A percentile compares a stretch with the other conserved stretches of the same genome.
Conservation (phyloP, 306 rosid genomes). For the Datisca glomerata region DNA sequence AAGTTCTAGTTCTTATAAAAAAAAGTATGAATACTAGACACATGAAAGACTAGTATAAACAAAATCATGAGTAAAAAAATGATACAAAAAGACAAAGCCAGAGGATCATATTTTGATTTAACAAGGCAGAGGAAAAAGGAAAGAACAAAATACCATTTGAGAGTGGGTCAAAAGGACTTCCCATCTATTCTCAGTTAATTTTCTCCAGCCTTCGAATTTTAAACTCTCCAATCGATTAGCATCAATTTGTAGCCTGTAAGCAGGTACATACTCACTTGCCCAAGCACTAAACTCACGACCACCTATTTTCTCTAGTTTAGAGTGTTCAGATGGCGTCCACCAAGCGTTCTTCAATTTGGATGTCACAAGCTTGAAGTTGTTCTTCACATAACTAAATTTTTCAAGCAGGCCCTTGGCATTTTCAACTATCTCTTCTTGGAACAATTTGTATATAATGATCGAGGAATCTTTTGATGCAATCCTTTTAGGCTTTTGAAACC, state of each 20-base stretch:
- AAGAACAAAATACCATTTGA: constrained; percentile 68
- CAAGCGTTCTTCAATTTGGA: constrained; percentile 27
- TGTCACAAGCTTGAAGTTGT: constrained; percentile 22
- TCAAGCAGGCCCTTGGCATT: constrained; percentile 57
- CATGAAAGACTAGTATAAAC: neutral
- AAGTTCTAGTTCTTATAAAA: too few relatives aligned
- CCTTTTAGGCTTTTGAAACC: constrained; percentile 49
- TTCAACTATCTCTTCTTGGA: constrained; percentile 70
- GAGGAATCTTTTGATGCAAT: constrained; percentile 57
- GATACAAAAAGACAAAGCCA: constrained; percentile 7
- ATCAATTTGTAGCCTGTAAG: constrained; percentile 67
- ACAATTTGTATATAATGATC: constrained; percentile 46
- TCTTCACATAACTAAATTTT: constrained; percentile 38
- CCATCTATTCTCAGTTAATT: constrained; percentile 51
- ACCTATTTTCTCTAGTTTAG: constrained; percentile 72
- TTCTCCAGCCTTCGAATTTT: constrained; percentile 71
- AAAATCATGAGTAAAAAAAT: neutral
- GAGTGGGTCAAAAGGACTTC: constrained; percentile 90
- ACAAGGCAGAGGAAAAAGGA: constrained; percentile 21
- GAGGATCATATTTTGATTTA: too few relatives aligned
- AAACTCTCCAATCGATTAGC: constrained; percentile 28
- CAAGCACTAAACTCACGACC: constrained; percentile 78
- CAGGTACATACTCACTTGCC: constrained; percentile 72
- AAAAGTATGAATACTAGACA: neutral
- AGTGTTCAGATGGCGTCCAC: constrained; percentile 55